Percentiles rank a stretch among this genome's conserved stretches.
Conservation (phyloP, 352 stramenopile species). For the Phytophthora fragariae region DNA sequence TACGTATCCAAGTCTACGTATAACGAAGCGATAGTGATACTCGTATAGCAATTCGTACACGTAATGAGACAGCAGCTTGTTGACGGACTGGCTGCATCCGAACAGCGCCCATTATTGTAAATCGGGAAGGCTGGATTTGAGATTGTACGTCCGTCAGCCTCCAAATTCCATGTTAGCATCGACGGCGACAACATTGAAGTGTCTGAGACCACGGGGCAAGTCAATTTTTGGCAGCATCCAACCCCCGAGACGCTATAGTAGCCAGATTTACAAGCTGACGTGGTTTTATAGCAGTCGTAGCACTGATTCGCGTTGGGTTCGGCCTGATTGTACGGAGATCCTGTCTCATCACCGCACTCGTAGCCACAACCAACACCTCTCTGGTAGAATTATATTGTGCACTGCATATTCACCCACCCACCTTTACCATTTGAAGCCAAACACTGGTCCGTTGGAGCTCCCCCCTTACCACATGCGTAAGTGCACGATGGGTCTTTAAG, state of each 20-base stretch:
- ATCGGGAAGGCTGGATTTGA: background rate
- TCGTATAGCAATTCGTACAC: background rate
- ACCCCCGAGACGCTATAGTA: background rate
- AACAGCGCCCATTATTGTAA: background rate
- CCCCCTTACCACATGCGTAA: background rate
- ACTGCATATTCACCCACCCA: background rate
- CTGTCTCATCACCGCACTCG: background rate
- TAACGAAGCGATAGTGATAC: background rate
- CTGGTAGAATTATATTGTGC: background rate
- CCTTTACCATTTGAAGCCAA: background rate
- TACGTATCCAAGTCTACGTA: slow-evolving; percentile 1
- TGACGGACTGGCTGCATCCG: background rate
- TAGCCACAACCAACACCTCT: background rate
- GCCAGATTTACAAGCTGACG: background rate
- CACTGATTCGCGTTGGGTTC: background rate
- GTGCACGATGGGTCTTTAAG: background rate
- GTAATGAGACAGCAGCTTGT: background rate
- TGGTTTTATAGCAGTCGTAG: slow-evolving; percentile 3
- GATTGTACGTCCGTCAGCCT: background rate
- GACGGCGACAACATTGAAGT: background rate
- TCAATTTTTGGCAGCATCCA: background rate
- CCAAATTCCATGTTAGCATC: background rate
- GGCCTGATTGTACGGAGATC: background rate
- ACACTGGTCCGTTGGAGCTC: background rate
- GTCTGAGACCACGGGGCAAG: background rate